phyloP scores from a whole-genome alignment of 140 eudicot genomes.

The Bidens hawaiensis region DNA sequence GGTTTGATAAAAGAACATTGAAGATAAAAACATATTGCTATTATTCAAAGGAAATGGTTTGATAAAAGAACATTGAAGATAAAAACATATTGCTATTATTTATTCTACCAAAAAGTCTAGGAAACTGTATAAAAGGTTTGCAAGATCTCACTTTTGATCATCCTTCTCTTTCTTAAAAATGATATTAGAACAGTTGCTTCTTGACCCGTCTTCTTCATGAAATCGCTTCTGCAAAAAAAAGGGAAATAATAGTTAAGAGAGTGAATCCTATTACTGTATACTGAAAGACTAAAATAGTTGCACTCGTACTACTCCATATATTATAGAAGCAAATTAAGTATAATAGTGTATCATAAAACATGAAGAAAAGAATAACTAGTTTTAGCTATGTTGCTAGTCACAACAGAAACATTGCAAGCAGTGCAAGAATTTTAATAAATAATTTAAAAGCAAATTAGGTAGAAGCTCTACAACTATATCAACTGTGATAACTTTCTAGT shows the following conservation, averaged over 20 bases:
- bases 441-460: too few relatives aligned
- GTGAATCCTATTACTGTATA: not conserved
- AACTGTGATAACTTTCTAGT: too few relatives aligned
- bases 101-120: not conserved
- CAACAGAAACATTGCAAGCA: not conserved
- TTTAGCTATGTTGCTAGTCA: not conserved
- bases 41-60: too few relatives aligned
- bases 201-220: slow-evolving; percentile 15
- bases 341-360: slow-evolving; percentile 1
- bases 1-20: slow-evolving; percentile 11
- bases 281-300: not conserved
- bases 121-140: not conserved
- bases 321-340: slow-evolving; percentile 17
- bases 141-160: slow-evolving; percentile 18
- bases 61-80: too few relatives aligned
- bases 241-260: not conserved
- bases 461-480: too few relatives aligned
- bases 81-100: not conserved
- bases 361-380: not conserved
- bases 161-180: slow-evolving; percentile 21
- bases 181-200: slow-evolving; percentile 18
- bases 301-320: too few relatives aligned
- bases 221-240: slow-evolving; percentile 10
- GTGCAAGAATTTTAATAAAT: too few relatives aligned
- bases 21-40: too few relatives aligned